Evolutionary conservation across 108 stramenopile genomes (phyloP).

Genomic region (Nitzschia sp.): DNA sequence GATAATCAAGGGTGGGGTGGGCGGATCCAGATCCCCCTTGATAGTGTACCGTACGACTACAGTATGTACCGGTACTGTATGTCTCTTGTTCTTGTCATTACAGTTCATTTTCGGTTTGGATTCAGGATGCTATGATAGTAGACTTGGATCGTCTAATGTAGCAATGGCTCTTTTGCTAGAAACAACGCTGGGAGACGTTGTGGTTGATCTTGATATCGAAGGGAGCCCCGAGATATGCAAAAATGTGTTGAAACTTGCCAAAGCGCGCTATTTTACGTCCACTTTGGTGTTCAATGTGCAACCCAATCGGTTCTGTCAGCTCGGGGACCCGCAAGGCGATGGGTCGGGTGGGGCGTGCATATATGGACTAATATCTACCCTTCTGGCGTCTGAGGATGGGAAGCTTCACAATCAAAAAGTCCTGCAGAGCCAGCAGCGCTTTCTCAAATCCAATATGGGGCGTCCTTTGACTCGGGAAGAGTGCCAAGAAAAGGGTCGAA

Average conservation of each 20-base stretch:
- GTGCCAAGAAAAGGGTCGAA: constrained; percentile 64
- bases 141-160: no score
- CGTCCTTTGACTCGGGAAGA: constrained; percentile 57
- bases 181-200: constrained; percentile 83
- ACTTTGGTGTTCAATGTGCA: constrained; percentile 73
- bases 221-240: constrained; percentile 74
- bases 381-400: constrained; percentile 14
- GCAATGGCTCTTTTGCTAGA: constrained; percentile 81
- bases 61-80: no score
- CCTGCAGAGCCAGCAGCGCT: constrained; percentile 44
- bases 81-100: no score
- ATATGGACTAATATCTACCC: constrained; percentile 65
- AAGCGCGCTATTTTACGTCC: constrained; percentile 77
- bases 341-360: constrained; percentile 92
- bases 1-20: no score
- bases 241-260: constrained; percentile 81
- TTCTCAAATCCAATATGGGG: constrained; percentile 60
- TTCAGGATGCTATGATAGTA: no score
- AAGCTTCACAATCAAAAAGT: constrained; percentile 20
- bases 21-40: no score
- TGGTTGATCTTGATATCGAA: constrained; percentile 82
- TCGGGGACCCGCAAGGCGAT: constrained; percentile 92
- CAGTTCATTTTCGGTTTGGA: no score
- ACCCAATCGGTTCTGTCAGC: constrained; percentile 68
- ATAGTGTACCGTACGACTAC: no score